Conservation (phyloP, 257 asterid genomes). For the Nicotiana tomentosiformis region DNA sequence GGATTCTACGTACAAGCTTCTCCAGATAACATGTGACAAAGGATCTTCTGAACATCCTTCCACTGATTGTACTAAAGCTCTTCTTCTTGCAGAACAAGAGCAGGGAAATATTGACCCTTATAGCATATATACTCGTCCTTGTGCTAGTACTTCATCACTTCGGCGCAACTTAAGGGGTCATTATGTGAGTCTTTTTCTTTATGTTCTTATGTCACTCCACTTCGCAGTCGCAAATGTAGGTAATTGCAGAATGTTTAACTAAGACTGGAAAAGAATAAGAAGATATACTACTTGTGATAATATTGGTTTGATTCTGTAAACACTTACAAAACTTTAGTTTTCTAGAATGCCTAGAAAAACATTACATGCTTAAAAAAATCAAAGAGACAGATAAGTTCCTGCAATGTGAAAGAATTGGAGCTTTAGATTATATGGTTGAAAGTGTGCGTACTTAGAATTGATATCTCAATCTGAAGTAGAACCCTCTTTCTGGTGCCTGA, state of each 20-base stretch:
- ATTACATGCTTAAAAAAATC: neutral
- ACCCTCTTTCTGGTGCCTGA: neutral
- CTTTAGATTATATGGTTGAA: neutral
- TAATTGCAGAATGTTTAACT: neutral
- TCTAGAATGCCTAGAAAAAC: neutral
- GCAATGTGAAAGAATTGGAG: neutral
- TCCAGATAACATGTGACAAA: conserved; percentile 45
- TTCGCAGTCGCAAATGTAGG: neutral
- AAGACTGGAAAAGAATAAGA: neutral
- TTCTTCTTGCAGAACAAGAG: conserved; percentile 53
- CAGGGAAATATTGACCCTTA: conserved; percentile 85
- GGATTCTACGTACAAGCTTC: conserved; percentile 74
- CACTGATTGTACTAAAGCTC: conserved; percentile 48
- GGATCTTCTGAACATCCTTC: conserved; percentile 90
- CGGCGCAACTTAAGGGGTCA: conserved; percentile 63
- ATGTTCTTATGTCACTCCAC: neutral
- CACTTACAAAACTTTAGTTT: neutral
- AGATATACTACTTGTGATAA: neutral
- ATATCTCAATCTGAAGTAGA: neutral
- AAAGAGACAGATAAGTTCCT: neutral
- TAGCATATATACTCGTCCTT: conserved; percentile 80
- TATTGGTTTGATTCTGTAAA: too few species aligned
- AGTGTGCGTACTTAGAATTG: neutral
- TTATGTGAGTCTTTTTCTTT: conserved; percentile 49
- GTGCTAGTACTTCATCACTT: conserved; percentile 52